These are phyloP conservation scores for Capronia americana DNA, from an alignment of 2,329 filamentous ascomycete genomes.

Conservation along the genomic window DNA sequence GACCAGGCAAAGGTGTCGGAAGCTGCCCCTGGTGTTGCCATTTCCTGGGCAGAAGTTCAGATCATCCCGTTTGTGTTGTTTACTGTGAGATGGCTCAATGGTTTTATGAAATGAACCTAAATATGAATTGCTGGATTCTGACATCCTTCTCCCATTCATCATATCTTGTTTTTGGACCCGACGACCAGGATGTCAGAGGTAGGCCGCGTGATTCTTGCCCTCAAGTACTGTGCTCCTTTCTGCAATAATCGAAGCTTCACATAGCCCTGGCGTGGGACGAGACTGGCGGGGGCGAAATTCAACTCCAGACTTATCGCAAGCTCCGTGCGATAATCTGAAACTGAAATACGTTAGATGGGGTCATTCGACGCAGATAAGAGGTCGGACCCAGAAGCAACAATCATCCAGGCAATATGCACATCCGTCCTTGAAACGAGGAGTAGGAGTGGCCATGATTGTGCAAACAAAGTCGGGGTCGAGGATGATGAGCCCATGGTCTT, in stretches of 20 bases:
- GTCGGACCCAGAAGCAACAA: no score
- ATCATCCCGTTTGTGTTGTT: not conserved
- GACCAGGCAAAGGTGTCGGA: not conserved
- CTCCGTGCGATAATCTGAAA: not conserved
- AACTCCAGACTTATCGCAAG: not conserved
- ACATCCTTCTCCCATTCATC: not conserved
- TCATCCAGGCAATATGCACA: not conserved
- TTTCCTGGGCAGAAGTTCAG: not conserved
- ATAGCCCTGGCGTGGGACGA: not conserved
- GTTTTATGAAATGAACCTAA: not conserved
- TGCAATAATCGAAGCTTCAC: not conserved
- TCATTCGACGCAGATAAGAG: not conserved
- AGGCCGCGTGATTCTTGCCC: not conserved
- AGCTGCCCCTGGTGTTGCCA: not conserved
- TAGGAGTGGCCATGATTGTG: not conserved
- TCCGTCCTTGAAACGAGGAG: not conserved
- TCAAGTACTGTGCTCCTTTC: not conserved
- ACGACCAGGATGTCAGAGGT: not conserved
- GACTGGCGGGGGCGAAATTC: not conserved
- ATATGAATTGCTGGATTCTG: not conserved
- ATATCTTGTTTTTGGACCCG: not conserved
- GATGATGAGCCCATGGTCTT: not conserved
- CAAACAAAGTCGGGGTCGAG: not conserved
- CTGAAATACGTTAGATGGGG: not conserved
- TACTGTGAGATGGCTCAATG: not conserved